Evolutionary conservation across 1,284 basidiomycete genomes (phyloP).

Genomic region (Inonotus hispidus): DNA sequence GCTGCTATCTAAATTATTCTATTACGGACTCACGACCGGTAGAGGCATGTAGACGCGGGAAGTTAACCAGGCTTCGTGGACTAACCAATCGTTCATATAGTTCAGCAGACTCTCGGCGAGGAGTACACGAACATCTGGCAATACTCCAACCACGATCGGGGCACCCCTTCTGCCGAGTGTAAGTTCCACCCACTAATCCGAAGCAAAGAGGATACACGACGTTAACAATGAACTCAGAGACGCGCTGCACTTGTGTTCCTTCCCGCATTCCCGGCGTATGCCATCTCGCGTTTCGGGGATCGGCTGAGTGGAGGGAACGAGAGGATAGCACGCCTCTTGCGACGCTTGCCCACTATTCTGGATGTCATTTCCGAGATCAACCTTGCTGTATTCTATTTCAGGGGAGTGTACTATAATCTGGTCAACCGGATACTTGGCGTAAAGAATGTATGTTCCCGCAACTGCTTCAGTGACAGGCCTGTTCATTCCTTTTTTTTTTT

Average conservation of each 20-base stretch:
- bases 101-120: conserved; percentile 80
- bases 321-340: conserved; percentile 35
- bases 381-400: conserved; percentile 77
- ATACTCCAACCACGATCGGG: conserved; percentile 39
- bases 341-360: conserved; percentile 40
- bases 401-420: conserved; percentile 75
- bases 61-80: background rate
- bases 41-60: conserved; percentile 44
- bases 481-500: background rate
- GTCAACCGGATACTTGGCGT: conserved; percentile 68
- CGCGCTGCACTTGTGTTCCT: conserved; percentile 60
- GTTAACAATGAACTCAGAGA: conserved; percentile 21
- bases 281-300: conserved; percentile 47
- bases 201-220: background rate
- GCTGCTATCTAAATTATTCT: conserved; percentile 62
- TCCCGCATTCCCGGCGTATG: conserved; percentile 56
- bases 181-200: background rate
- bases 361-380: conserved; percentile 67
- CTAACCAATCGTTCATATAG: conserved; percentile 32
- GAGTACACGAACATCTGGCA: conserved; percentile 89
- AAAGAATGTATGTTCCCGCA: conserved; percentile 53
- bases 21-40: conserved; percentile 74
- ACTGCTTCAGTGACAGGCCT: background rate
- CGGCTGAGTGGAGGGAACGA: conserved; percentile 31
- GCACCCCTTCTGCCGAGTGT: conserved; percentile 36